phyloP scores from a whole-genome alignment of 352 stramenopile species.

The Phytopythium vexans region DNA sequence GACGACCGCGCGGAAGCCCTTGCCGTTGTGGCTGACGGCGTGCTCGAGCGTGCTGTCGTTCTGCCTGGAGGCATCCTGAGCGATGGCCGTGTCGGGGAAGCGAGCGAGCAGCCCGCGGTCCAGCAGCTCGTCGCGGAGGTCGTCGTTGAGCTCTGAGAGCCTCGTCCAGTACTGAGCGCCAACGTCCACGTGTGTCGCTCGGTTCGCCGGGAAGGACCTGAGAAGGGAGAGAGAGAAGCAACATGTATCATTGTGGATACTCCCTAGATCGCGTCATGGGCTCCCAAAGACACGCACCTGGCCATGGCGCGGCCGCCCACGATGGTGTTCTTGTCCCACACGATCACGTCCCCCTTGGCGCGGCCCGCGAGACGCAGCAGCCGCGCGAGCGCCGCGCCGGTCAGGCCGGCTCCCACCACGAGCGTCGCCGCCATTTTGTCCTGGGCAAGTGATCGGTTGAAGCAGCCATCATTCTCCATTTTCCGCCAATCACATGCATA shows the following conservation, averaged over 20 bases:
- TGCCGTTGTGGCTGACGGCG: conserved; percentile 28
- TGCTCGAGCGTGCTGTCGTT: conserved; percentile 27
- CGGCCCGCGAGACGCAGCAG: conserved; percentile 44
- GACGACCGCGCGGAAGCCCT: conserved; percentile 57
- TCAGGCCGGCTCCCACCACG: conserved; percentile 63
- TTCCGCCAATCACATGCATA: too few species aligned
- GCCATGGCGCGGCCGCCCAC: conserved; percentile 63
- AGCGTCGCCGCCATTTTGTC: conserved; percentile 19
- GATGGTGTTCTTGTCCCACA: conserved; percentile 79
- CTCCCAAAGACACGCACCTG: conserved; percentile 17
- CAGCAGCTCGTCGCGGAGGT: conserved; percentile 37
- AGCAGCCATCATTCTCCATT: too few species aligned
- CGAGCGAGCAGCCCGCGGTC: conserved; percentile 26
- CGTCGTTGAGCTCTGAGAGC: conserved; percentile 43
- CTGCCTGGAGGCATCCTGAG: conserved; percentile 38
- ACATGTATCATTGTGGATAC: neutral
- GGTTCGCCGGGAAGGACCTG: conserved; percentile 58
- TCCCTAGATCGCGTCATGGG: neutral
- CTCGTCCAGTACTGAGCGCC: conserved; percentile 69
- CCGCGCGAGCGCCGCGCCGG: conserved; percentile 43
- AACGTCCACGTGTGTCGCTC: conserved; percentile 54
- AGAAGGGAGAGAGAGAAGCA: neutral
- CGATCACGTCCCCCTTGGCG: conserved; percentile 28
- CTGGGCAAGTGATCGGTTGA: too few species aligned
- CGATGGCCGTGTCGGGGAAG: conserved; percentile 49